phyloP scores from a whole-genome alignment of 2,329 filamentous ascomycete genomes.

The Cladosporium velox region DNA sequence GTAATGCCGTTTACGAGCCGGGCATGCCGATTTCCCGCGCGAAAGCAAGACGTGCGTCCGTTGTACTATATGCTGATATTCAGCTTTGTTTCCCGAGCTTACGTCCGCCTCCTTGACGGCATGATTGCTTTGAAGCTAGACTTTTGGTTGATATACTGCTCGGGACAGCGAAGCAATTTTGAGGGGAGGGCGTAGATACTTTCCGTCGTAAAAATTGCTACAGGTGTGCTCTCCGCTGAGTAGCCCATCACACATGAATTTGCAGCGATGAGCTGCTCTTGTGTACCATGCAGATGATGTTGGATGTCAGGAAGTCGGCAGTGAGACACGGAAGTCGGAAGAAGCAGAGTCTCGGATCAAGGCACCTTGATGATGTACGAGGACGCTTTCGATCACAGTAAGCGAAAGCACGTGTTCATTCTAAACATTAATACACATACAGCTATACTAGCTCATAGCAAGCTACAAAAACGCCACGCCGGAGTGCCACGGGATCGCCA shows the following conservation, averaged over 20 bases:
- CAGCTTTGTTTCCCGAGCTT: background rate
- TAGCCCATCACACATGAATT: background rate
- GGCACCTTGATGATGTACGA: background rate
- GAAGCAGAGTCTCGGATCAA: background rate
- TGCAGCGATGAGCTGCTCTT: background rate
- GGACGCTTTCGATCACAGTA: background rate
- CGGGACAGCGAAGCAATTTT: background rate
- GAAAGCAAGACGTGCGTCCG: background rate
- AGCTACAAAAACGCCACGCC: background rate
- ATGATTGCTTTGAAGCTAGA: background rate
- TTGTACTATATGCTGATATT: background rate
- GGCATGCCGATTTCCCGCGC: background rate
- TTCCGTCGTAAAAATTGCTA: background rate
- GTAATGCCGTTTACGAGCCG: background rate
- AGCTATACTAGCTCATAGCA: background rate
- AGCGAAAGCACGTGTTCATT: background rate
- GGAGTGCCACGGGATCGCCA: conserved; percentile 4
- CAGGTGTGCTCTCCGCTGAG: background rate
- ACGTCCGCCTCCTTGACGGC: background rate
- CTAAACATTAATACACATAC: background rate
- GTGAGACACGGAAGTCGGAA: background rate
- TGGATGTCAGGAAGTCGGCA: background rate
- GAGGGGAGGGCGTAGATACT: background rate
- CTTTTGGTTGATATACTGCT: background rate
- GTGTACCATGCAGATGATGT: background rate